These are phyloP conservation scores for Acer campestre DNA, from an alignment of 345 rosid species.

Conservation along the genomic window DNA sequence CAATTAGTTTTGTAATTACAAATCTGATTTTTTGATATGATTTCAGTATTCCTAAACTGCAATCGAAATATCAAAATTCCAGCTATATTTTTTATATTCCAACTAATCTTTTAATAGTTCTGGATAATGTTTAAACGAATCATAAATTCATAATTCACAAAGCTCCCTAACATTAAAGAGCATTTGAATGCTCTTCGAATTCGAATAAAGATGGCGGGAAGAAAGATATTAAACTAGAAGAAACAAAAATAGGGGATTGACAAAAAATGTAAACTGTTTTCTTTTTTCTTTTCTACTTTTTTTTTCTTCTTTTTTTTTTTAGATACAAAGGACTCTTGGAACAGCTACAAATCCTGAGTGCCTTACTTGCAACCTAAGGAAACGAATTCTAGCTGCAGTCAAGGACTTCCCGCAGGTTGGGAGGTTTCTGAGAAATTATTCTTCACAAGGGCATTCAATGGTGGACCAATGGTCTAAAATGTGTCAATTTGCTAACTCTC, in stretches of 20 bases:
- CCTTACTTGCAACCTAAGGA: conserved; percentile 22
- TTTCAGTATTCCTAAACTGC: too few relatives aligned
- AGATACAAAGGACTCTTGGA: conserved; percentile 22
- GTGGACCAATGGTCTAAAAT: conserved; percentile 15
- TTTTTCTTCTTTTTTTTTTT: conserved; percentile 1
- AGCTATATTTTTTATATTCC: too few relatives aligned
- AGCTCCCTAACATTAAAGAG: too few relatives aligned
- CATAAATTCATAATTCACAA: too few relatives aligned
- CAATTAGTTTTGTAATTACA: too few relatives aligned
- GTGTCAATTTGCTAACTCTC: conserved; percentile 15
- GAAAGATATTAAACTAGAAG: background rate
- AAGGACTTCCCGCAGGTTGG: conserved; percentile 24
- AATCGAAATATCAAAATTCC: too few relatives aligned
- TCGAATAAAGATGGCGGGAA: background rate
- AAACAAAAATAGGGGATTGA: background rate
- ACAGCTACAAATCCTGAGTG: conserved; percentile 26
- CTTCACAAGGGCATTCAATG: conserved; percentile 8
- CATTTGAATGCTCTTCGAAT: background rate
- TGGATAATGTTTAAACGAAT: too few relatives aligned
- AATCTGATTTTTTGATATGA: too few relatives aligned
- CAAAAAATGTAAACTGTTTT: background rate
- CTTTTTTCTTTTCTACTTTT: background rate
- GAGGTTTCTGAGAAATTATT: conserved; percentile 28
- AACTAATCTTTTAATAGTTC: too few relatives aligned
- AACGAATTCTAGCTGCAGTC: conserved; percentile 24